Evolutionary conservation across 129 eudicot genomes (phyloP).

Genomic region (Helichrysum umbraculigerum): DNA sequence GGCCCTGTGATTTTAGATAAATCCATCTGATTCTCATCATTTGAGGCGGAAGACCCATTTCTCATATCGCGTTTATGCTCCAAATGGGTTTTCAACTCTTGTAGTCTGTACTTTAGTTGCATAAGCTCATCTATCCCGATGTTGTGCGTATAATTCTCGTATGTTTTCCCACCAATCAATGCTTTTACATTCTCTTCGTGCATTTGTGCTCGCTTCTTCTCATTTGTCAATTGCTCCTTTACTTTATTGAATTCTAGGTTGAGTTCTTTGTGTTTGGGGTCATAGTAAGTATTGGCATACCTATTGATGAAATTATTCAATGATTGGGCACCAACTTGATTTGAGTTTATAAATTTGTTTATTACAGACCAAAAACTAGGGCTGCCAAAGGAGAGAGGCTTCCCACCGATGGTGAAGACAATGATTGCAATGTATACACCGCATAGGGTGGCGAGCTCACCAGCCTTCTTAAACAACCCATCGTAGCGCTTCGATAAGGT

Average conservation of each 20-base stretch:
- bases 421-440: slow-evolving; percentile 23
- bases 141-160: slow-evolving; percentile 6
- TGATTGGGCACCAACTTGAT: not conserved
- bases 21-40: not conserved
- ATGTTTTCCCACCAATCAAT: slow-evolving; percentile 17
- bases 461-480: slow-evolving; percentile 27
- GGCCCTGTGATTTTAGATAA: not conserved
- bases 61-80: not conserved
- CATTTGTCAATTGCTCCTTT: slow-evolving; percentile 1
- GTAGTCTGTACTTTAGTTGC: not conserved
- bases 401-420: slow-evolving; percentile 27
- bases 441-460: slow-evolving; percentile 32
- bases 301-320: not conserved
- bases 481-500: slow-evolving; percentile 20
- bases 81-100: not conserved
- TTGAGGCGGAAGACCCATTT: not conserved
- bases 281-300: not conserved
- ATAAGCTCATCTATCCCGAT: slow-evolving; percentile 9
- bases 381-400: slow-evolving; percentile 25
- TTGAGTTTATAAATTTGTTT: not conserved
- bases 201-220: slow-evolving; percentile 5
- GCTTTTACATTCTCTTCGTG: not conserved
- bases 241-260: slow-evolving; percentile 1
- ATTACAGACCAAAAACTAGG: not conserved
- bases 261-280: not conserved